Percentiles rank a stretch among this genome's conserved stretches.
phyloP scores from a whole-genome alignment of 352 stramenopile species.

The Aphanomyces astaci region DNA sequence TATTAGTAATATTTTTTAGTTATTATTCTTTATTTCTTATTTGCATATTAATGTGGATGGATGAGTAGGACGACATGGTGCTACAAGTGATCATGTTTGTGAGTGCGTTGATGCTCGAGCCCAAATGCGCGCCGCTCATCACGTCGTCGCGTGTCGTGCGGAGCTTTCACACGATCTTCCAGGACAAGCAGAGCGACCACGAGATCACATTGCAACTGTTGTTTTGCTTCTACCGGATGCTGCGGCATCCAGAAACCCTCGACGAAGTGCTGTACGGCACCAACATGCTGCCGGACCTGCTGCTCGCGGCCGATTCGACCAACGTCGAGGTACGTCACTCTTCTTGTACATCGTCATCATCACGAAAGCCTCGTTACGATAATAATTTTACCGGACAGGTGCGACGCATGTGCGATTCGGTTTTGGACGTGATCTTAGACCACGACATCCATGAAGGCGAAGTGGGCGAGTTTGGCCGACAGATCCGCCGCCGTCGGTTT shows the following conservation, averaged over 20 bases:
- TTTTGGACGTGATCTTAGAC: slow-evolving; percentile 81
- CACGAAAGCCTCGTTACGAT: too few relatives aligned
- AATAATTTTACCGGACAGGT: too few relatives aligned
- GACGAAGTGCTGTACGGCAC: slow-evolving; percentile 71
- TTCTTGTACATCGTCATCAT: too few relatives aligned
- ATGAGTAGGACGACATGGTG: slow-evolving; percentile 79
- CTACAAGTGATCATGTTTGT: slow-evolving; percentile 87
- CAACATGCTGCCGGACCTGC: slow-evolving; percentile 63
- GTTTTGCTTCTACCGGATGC: slow-evolving; percentile 70
- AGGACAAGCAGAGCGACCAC: slow-evolving; percentile 82
- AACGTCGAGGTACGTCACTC: slow-evolving; percentile 74
- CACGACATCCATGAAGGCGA: slow-evolving; percentile 54
- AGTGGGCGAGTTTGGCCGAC: slow-evolving; percentile 61
- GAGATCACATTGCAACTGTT: slow-evolving; percentile 77
- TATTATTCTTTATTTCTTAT: too few relatives aligned
- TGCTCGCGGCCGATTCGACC: slow-evolving; percentile 60
- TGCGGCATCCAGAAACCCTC: slow-evolving; percentile 66
- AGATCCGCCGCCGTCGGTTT: slow-evolving; percentile 76
- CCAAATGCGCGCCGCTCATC: slow-evolving; percentile 72
- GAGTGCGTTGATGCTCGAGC: slow-evolving; percentile 64
- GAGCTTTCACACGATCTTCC: slow-evolving; percentile 71
- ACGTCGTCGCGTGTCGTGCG: slow-evolving; percentile 62
- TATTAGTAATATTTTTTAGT: too few relatives aligned
- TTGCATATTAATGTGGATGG: too few relatives aligned
- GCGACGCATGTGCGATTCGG: slow-evolving; percentile 74